Evolutionary conservation across 2,329 filamentous ascomycete genomes (phyloP).

Genomic region (Diplodia corticola): DNA sequence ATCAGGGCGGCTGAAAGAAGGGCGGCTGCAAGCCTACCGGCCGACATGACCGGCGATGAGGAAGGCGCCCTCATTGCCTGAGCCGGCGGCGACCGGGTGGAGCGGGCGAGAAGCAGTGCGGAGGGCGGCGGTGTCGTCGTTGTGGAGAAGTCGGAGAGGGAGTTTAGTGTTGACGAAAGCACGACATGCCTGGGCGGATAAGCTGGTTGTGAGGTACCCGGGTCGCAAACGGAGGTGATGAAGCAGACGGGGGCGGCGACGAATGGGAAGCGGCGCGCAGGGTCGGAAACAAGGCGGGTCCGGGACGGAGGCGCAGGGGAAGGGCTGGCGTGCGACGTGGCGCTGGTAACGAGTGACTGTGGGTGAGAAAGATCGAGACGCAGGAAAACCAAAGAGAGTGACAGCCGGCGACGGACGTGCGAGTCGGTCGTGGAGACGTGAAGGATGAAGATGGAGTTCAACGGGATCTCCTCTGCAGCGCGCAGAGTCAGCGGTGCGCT

Average conservation of each 20-base stretch:
- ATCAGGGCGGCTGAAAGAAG: constrained; percentile 31
- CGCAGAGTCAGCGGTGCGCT: constrained; percentile 18
- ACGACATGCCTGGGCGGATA: constrained; percentile 22
- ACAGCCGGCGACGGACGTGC: constrained; percentile 16
- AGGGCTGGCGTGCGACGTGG: constrained; percentile 21
- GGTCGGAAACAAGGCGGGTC: constrained; percentile 24
- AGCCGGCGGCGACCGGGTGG: constrained; percentile 26
- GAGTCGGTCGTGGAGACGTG: constrained; percentile 15
- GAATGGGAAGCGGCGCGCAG: constrained; percentile 22
- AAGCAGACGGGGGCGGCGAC: constrained; percentile 10
- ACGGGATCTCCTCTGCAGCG: constrained; percentile 18
- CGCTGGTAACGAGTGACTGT: constrained; percentile 42
- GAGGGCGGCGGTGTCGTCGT: constrained; percentile 28
- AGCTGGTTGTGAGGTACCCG: constrained; percentile 22
- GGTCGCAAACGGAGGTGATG: constrained; percentile 23
- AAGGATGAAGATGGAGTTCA: constrained; percentile 17
- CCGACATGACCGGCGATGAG: constrained; percentile 40
- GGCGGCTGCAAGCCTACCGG: constrained; percentile 40
- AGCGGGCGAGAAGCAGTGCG: background rate
- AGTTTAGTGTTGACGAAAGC: constrained; percentile 25
- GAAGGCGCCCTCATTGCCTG: constrained; percentile 40
- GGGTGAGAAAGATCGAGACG: constrained; percentile 23
- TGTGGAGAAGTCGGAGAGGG: constrained; percentile 22
- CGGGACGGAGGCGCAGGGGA: constrained; percentile 23
- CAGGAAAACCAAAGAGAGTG: constrained; percentile 14